Percentiles rank a stretch among this genome's conserved stretches.
Evolutionary conservation across 1,139 yeast species (phyloP).

Genomic region (Magnusiomyces sp.): DNA sequence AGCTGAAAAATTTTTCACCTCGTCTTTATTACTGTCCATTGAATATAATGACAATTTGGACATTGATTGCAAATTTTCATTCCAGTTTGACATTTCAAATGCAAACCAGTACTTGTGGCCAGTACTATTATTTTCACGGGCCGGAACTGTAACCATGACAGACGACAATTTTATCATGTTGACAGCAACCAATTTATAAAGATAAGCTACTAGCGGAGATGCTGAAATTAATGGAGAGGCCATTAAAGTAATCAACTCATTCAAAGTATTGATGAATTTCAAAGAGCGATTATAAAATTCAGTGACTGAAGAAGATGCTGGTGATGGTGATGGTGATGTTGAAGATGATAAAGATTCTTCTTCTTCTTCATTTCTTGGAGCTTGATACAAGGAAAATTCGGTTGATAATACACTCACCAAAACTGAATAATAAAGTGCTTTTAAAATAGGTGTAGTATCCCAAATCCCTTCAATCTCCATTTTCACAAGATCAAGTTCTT

Average conservation of each 20-base stretch:
- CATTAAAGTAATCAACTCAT: slow-evolving; percentile 18
- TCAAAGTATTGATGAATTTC: slow-evolving; percentile 10
- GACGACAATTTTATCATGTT: neutral
- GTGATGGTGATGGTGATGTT: slow-evolving; percentile 9
- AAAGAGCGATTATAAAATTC: neutral
- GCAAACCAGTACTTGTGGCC: no score
- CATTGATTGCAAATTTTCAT: no score
- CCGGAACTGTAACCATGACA: no score
- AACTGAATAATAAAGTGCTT: slow-evolving; percentile 25
- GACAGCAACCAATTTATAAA: slow-evolving; percentile 8
- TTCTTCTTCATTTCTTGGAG: neutral
- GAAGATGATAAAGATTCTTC: slow-evolving; percentile 1
- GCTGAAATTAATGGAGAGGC: slow-evolving; percentile 25
- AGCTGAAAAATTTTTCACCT: no score
- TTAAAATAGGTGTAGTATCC: slow-evolving; percentile 27
- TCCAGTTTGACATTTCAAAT: no score
- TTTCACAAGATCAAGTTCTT: slow-evolving; percentile 16
- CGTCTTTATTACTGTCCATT: no score
- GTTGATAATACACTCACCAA: slow-evolving; percentile 11
- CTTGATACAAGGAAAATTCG: neutral
- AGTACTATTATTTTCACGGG: no score
- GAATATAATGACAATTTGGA: no score
- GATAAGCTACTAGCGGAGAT: slow-evolving; percentile 23
- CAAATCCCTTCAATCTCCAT: slow-evolving; percentile 21
- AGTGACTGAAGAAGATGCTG: neutral